Percentiles rank a stretch among this genome's conserved stretches.
Conservation (phyloP, 2,329 filamentous ascomycete species). For the Beauveria pseudobassiana region DNA sequence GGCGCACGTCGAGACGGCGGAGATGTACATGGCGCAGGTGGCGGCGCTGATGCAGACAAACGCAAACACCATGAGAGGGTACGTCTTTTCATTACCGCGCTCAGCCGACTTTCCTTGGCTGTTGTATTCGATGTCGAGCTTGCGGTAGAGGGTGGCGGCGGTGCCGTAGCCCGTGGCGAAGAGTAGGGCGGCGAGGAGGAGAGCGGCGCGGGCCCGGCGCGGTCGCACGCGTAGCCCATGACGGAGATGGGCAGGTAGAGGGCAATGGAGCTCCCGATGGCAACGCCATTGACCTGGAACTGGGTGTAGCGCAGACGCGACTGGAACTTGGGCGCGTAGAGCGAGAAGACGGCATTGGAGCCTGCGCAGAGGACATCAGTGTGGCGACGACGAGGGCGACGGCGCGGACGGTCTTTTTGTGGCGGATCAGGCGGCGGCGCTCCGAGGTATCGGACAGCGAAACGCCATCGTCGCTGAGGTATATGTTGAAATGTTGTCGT, state of each 20-base stretch:
- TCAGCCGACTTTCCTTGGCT: slow-evolving; percentile 27
- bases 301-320: slow-evolving; percentile 81
- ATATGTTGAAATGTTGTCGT: slow-evolving; percentile 8
- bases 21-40: slow-evolving; percentile 83
- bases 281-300: slow-evolving; percentile 83
- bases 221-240: slow-evolving; percentile 87
- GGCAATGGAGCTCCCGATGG: slow-evolving; percentile 77
- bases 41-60: slow-evolving; percentile 78
- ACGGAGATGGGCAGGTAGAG: slow-evolving; percentile 89
- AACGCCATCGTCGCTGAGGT: slow-evolving; percentile 9
- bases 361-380: slow-evolving; percentile 68
- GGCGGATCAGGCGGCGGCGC: slow-evolving; percentile 19
- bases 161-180: slow-evolving; percentile 78
- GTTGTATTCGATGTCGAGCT: slow-evolving; percentile 40
- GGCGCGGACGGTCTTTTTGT: slow-evolving; percentile 30
- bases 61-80: slow-evolving; percentile 74
- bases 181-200: slow-evolving; percentile 64
- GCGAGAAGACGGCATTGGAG: slow-evolving; percentile 85
- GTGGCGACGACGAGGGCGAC: slow-evolving; percentile 49
- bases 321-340: slow-evolving; percentile 89
- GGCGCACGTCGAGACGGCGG: slow-evolving; percentile 86
- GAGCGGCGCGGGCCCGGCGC: slow-evolving; percentile 71
- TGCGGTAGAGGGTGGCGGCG: slow-evolving; percentile 68
- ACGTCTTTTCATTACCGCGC: slow-evolving; percentile 54
- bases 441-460: slow-evolving; percentile 3